Percentiles rank a stretch among this genome's conserved stretches.
Evolutionary conservation across 768 basidiomycete species (phyloP).

Genomic region (Kwoniella sp.): DNA sequence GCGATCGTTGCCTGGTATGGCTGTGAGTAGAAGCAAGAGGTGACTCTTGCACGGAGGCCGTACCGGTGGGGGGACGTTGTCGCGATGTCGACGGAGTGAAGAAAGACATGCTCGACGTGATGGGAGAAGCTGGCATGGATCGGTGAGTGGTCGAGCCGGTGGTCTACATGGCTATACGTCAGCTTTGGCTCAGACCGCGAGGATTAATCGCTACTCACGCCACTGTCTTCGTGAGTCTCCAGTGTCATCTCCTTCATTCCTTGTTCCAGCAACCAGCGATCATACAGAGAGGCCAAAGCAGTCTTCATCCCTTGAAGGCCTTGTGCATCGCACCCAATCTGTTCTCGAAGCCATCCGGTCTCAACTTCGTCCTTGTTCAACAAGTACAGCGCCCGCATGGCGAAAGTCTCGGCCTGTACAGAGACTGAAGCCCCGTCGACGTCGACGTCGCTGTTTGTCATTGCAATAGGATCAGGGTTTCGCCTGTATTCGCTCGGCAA

Average conservation of each 20-base stretch:
- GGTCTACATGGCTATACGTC: neutral
- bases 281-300: constrained; percentile 32
- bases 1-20: constrained; percentile 29
- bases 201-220: neutral
- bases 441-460: neutral
- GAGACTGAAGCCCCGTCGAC: constrained; percentile 6
- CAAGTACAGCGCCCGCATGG: constrained; percentile 18
- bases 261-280: constrained; percentile 34
- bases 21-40: constrained; percentile 8
- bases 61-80: constrained; percentile 2
- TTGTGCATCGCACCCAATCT: constrained; percentile 23
- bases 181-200: too few relatives aligned
- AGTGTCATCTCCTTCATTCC: constrained; percentile 32
- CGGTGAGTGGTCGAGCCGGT: neutral
- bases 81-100: constrained; percentile 26
- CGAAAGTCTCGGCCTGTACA: constrained; percentile 24
- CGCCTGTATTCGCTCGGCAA: constrained; percentile 29
- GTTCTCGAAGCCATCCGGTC: constrained; percentile 7
- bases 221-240: constrained; percentile 13
- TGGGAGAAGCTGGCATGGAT: constrained; percentile 15
- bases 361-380: constrained; percentile 15
- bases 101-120: constrained; percentile 15
- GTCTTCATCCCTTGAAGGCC: constrained; percentile 15
- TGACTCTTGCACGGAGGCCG: neutral
- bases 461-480: too few relatives aligned